Conservation (phyloP, 768 basidiomycete species). For the Crepidotus variabilis region DNA sequence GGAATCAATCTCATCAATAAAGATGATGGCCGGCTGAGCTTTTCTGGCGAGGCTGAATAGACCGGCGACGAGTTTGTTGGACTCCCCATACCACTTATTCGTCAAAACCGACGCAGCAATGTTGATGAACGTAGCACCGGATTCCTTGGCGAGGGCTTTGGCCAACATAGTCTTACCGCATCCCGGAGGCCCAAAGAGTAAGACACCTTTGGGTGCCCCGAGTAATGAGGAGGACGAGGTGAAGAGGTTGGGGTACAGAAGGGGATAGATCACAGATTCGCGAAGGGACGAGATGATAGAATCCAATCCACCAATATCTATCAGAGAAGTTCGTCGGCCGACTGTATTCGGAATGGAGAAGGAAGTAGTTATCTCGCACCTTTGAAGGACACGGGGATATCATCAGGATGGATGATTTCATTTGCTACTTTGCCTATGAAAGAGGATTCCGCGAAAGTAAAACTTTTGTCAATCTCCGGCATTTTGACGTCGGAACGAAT, state of each 20-base stretch:
- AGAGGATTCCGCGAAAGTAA: conserved; percentile 1
- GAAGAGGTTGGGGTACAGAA: conserved; percentile 89
- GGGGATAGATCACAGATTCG: conserved; percentile 94
- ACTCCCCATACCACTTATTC: conserved; percentile 49
- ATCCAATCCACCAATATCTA: conserved; percentile 92
- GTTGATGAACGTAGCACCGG: conserved; percentile 91
- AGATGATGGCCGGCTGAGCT: conserved; percentile 93
- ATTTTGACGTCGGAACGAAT: neutral
- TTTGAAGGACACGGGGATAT: conserved; percentile 71
- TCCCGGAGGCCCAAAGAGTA: conserved; percentile 94
- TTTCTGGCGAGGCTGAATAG: conserved; percentile 93
- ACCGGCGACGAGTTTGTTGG: conserved; percentile 92
- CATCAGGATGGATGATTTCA: conserved; percentile 90
- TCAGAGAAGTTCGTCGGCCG: conserved; percentile 4
- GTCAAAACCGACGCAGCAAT: conserved; percentile 44
- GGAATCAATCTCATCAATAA: conserved; percentile 98
- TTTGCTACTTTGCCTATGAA: conserved; percentile 75
- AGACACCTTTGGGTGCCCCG: conserved; percentile 91
- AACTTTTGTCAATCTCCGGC: too few species aligned
- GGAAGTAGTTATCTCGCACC: conserved; percentile 40
- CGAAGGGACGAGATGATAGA: conserved; percentile 84
- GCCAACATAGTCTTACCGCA: conserved; percentile 99
- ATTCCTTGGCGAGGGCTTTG: conserved; percentile 95
- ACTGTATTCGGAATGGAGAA: conserved; percentile 9
- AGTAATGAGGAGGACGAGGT: conserved; percentile 75